Conservation (phyloP, 2,329 filamentous ascomycete genomes). For the Xylariaceae sp. region DNA sequence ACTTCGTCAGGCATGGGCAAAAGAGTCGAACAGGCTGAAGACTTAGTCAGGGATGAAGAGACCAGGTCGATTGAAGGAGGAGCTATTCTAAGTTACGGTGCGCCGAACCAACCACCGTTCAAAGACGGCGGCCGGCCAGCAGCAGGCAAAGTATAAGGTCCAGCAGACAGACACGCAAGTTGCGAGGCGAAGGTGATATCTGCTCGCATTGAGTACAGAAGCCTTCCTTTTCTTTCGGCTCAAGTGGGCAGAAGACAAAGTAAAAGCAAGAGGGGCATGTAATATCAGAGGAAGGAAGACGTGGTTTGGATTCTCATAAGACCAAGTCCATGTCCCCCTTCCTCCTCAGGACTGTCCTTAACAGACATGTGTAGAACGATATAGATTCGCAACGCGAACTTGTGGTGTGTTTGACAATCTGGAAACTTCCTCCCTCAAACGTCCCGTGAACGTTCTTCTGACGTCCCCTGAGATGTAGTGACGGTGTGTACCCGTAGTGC, state of each 20-base stretch:
- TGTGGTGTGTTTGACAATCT: slow-evolving; percentile 5
- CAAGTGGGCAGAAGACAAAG: background rate
- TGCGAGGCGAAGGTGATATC: background rate
- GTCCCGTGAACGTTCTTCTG: background rate
- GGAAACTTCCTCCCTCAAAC: slow-evolving; percentile 3
- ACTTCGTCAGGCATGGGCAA: too few species aligned
- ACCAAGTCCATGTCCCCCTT: background rate
- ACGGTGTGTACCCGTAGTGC: background rate
- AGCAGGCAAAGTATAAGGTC: background rate
- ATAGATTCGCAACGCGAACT: background rate
- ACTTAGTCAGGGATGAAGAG: too few species aligned
- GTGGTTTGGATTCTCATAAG: background rate
- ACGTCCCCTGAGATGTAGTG: background rate
- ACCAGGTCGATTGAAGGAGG: background rate
- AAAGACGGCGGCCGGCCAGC: background rate
- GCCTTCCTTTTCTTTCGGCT: background rate
- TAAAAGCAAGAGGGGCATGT: too few species aligned
- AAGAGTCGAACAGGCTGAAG: too few species aligned
- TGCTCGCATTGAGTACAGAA: background rate
- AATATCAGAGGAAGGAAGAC: too few species aligned
- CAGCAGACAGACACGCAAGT: slow-evolving; percentile 1
- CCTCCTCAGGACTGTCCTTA: background rate
- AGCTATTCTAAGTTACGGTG: background rate
- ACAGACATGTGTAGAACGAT: too few species aligned
- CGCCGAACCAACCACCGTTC: background rate